A percentile compares a stretch with the other conserved stretches of the same genome.
Evolutionary conservation across 768 basidiomycete species (phyloP).

Genomic region (Multifurca ochricompacta): DNA sequence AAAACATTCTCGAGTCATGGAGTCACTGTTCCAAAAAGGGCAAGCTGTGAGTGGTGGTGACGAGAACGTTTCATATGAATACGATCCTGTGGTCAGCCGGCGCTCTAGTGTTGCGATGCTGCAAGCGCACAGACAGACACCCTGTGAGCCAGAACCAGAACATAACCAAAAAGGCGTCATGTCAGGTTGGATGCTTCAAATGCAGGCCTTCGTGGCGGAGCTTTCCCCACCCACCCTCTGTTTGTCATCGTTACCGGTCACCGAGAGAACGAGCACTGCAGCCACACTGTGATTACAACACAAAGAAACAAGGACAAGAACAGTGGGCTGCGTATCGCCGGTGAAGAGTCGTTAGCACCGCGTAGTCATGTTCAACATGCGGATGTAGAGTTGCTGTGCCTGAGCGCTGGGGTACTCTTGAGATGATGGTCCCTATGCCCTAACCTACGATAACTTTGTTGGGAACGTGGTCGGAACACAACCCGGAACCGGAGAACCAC

Average conservation of each 20-base stretch:
- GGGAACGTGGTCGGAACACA: constrained; percentile 7
- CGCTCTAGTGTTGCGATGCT: constrained; percentile 20
- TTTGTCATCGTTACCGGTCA: not conserved
- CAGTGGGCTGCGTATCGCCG: not conserved
- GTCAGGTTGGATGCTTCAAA: not conserved
- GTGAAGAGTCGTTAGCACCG: not conserved
- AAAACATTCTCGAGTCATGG: constrained; percentile 7
- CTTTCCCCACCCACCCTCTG: not conserved
- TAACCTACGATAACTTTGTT: not conserved
- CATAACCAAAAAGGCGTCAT: not conserved
- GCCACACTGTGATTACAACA: not conserved
- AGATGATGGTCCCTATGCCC: too few species aligned
- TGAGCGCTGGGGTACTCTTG: not conserved
- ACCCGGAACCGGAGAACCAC: not conserved
- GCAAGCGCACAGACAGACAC: constrained; percentile 10
- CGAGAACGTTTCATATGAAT: constrained; percentile 13
- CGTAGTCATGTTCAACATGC: not conserved
- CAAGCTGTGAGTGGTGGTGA: not conserved
- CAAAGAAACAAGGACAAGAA: not conserved
- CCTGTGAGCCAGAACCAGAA: constrained; percentile 3
- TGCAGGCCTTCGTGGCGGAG: not conserved
- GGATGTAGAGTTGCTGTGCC: not conserved
- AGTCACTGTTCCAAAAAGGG: not conserved
- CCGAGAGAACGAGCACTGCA: not conserved
- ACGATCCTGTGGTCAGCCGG: not conserved